Percentiles rank a stretch among this genome's conserved stretches.
Conservation (phyloP, 169 alveolate species). For the Eimeria praecox region DNA sequence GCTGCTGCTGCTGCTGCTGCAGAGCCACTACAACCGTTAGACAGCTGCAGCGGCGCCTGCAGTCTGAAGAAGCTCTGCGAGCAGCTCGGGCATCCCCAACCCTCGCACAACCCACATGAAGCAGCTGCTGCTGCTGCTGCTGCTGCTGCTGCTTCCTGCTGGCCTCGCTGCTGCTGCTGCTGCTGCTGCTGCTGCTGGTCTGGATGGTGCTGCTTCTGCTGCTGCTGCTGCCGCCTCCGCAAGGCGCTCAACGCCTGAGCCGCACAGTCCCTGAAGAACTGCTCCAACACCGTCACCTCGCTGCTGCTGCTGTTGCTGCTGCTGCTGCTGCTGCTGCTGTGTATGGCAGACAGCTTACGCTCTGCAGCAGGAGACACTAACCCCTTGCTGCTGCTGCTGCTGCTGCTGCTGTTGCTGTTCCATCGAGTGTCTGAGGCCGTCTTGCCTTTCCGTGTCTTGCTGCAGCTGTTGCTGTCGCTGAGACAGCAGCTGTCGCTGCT, state of each 20-base stretch:
- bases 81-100: not conserved
- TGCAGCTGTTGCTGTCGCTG: slow-evolving; percentile 1
- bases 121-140: not conserved
- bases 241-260: not conserved
- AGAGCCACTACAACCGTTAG: not conserved
- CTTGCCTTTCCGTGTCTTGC: not conserved
- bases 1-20: no score
- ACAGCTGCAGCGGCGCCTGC: not conserved
- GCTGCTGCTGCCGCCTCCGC: slow-evolving; percentile 33
- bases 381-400: slow-evolving; percentile 16
- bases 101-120: not conserved
- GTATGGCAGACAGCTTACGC: not conserved
- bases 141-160: slow-evolving; percentile 35
- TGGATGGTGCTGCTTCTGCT: no score
- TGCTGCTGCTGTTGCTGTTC: not conserved
- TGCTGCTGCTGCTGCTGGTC: not conserved
- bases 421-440: no score
- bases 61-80: not conserved
- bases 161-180: not conserved
- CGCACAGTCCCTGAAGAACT: not conserved
- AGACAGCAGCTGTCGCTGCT: not conserved
- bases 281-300: not conserved
- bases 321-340: slow-evolving; percentile 14
- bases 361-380: not conserved
- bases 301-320: slow-evolving; percentile 40